These are phyloP conservation scores for Crucibulum laeve DNA, from an alignment of 768 basidiomycete genomes.

Conservation along the genomic window DNA sequence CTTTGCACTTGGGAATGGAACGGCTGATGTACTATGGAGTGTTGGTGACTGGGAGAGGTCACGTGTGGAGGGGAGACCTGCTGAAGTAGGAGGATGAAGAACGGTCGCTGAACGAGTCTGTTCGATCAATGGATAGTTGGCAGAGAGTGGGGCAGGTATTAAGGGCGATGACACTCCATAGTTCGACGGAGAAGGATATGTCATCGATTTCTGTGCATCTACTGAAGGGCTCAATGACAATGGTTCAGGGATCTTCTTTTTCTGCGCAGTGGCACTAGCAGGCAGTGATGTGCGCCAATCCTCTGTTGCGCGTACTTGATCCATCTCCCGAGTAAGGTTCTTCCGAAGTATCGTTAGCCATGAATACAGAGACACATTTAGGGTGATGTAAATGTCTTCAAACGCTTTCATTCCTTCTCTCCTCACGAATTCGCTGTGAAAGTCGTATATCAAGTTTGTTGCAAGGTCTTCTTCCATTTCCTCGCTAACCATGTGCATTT, in stretches of 20 bases:
- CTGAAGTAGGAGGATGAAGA: background rate
- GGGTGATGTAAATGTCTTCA: conserved; percentile 81
- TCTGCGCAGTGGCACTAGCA: conserved; percentile 20
- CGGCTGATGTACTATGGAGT: background rate
- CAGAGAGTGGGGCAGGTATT: background rate
- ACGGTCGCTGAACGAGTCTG: background rate
- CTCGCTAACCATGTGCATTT: conserved; percentile 74
- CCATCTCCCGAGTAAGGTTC: conserved; percentile 72
- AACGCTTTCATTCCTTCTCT: conserved; percentile 46
- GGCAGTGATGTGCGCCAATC: conserved; percentile 43
- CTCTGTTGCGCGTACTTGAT: conserved; percentile 59
- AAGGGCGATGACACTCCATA: background rate
- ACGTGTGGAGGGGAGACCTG: no score
- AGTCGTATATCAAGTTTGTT: conserved; percentile 58
- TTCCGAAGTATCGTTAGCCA: conserved; percentile 79
- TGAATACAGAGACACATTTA: conserved; percentile 78
- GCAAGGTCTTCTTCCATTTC: conserved; percentile 39
- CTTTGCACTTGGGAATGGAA: no score
- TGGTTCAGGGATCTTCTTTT: conserved; percentile 36
- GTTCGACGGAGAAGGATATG: background rate
- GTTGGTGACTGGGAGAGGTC: conserved; percentile 2
- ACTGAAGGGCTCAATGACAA: conserved; percentile 15
- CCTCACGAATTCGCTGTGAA: conserved; percentile 64
- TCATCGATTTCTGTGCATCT: background rate
- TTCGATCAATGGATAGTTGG: background rate